Conservation (phyloP, 345 rosid genomes). For the Brassica incana region DNA sequence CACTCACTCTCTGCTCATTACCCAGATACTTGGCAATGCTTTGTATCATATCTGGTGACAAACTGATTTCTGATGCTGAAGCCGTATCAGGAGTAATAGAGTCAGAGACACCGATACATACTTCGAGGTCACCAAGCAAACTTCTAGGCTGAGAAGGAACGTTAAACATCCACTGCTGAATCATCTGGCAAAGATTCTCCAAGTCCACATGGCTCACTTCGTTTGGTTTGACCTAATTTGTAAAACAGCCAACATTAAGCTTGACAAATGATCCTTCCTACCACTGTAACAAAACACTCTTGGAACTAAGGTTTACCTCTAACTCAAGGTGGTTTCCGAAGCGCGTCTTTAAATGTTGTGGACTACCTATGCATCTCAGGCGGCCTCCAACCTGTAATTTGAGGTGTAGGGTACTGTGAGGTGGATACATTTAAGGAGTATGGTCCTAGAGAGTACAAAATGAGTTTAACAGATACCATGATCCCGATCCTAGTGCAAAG, state of each 20-base stretch:
- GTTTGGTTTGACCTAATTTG: constrained; percentile 73
- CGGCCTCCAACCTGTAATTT: constrained; percentile 77
- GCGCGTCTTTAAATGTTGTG: constrained; percentile 95
- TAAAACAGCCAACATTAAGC: constrained; percentile 11
- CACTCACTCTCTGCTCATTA: constrained; percentile 70
- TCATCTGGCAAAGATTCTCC: constrained; percentile 66
- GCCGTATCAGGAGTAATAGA: constrained; percentile 61
- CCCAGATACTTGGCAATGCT: constrained; percentile 76
- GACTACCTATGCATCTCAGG: constrained; percentile 95
- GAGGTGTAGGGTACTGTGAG: constrained; percentile 26
- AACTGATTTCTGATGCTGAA: constrained; percentile 80
- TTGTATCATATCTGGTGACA: constrained; percentile 73
- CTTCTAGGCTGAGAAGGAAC: constrained; percentile 66
- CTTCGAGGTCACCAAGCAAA: constrained; percentile 78
- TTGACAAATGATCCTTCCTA: constrained; percentile 19
- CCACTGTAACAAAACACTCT: constrained; percentile 2
- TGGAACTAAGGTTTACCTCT: constrained; percentile 54
- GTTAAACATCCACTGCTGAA: constrained; percentile 61
- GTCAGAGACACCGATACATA: constrained; percentile 75
- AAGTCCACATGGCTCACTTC: constrained; percentile 69
- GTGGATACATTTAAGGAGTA: constrained; percentile 7
- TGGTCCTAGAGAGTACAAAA: constrained; percentile 1
- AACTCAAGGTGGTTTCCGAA: constrained; percentile 95
- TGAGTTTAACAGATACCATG: constrained; percentile 59
- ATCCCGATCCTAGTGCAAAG: constrained; percentile 95